Base-by-base conservation (phyloP, 805 yeast species). In the Wickerhamiella cacticola region DNA sequence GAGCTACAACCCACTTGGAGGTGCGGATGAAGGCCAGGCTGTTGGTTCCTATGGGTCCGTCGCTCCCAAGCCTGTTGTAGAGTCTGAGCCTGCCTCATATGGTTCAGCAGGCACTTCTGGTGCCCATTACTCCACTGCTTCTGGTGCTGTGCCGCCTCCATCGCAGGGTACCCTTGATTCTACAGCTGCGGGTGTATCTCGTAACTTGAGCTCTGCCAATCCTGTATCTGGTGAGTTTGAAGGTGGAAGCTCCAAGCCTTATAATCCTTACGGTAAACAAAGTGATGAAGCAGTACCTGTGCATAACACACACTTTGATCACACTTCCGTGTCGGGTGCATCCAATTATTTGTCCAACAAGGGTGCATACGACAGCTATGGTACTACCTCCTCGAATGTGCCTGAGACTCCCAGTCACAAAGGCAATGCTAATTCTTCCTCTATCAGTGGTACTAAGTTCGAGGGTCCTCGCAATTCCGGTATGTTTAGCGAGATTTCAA, bases 11-110 rank as follows among this genome's bases (percentile, higher is more conserved):
- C 44, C 44, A n/a, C 16, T n/a, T 5, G 36, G 45, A n/a, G 34
- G 25, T n/a, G 34, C 29, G 7, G 46, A 33, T 19, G 46, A 43
- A 23, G 39, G 39, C 18, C 46, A 31, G 13, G 46, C 33, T 9
- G 19, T 40, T 25, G 46, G 46, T 15, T 12, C 46, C 13, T 43
- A 43, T 25, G 46, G 46, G 19, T 15, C 36, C 15, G 9, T 10
- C 16, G 36, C 36, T 8, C 16, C 8, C 13, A 31, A 31, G 36
- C 36, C 36, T 15, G 12, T 8, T 7, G 39, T n/a, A n/a, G n/a
- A n/a, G n/a, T n/a, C 31, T 23, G 42, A 39, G 29, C 42, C 42
- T 13, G 42, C 42, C 16, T 39, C 42, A 4, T 39, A 39, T 39
- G 42, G 42, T 15, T 39, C 42, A 13, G 42, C 42, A 4, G 42